Evolutionary conservation across 1,284 basidiomycete species (phyloP), one percentile per base, ranked within the genome.

Genomic region (Heterobasidion annosum): DNA sequence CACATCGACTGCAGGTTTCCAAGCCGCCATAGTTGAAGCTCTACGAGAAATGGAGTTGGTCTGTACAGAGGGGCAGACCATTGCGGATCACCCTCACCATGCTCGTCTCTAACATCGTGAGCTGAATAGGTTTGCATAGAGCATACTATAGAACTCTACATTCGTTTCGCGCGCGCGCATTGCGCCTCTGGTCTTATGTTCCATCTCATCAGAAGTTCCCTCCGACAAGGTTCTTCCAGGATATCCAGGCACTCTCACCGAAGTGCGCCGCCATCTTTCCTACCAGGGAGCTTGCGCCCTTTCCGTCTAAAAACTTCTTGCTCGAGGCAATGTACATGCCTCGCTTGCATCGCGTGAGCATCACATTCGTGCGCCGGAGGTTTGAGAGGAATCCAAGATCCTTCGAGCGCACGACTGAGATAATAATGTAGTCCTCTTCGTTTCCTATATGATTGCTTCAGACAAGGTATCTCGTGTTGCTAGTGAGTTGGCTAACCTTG

Each of bases 1-100:
- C 37, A 94, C 92, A 32, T 90, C 88, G 33, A 95, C 93, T 9
- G 72, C 76, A 9, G 56, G 59, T 32, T 91, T 97, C 68, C 85
- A 89, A 63, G 64, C 75, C 56, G 79, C 82, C 48, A 70, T 98
- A 51, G 70, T 73, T n/a, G 74, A 81, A 56, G 83, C 88, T 15
- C n/a, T 33, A 18, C 32, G 45, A 32, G 45, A 47, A 12, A 47
- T 47, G 45, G 12, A 12, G 10, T 15, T 16, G 45, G 45, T 47
- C 25, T 32, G 45, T 19, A 15, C 10, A 16, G n/a, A 47, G 45
- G 16, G 9, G 18, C 10, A 18, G 45, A 2, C 10, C 45, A 9
- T 47, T 16, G n/a, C 18, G 15, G 45, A 16, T 19, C 45, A 47
- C 10, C 16, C 25, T 18, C 16, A 3, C 3, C 45, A 15, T 9